Base-by-base conservation (phyloP, 2,329 filamentous ascomycete species). In the Thelonectria blattea region DNA sequence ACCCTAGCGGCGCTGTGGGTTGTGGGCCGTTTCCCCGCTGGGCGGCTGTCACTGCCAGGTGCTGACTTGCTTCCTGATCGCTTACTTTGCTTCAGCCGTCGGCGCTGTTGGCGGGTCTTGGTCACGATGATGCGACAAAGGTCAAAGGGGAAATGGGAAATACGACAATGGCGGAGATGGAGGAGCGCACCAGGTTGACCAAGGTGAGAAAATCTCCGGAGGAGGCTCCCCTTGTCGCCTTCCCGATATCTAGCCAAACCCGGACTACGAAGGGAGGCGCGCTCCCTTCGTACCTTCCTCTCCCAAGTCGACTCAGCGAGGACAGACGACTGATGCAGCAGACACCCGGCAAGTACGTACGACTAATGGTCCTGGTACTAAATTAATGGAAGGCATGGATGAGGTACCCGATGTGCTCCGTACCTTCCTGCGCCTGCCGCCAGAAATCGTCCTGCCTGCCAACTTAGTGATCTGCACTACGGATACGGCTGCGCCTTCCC, bases 31-130 rank as follows among this genome's bases (percentile, higher is more conserved):
- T 61, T 60, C 63, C 62, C 68, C 66, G 65, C 66, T 59, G 43
- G 52, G 58, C 57, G 51, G 65, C 58, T 70, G 65, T 70, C 68
- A 68, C 65, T 67, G 45, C 65, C 51, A 56, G 64, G 63, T 51
- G 41, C 60, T 66, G 58, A 69, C 60, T 67, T 63, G 64, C 56
- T 50, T 61, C 61, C 58, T 55, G 54, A 59, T 67, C 56, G 59
- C 59, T 66, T 67, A 62, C 27, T 45, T 11, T 56, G 37, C 51
- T 57, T 42, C 55, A 39, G 56, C 58, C 56, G 49, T 55, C 49
- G 52, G 53, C 53, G 20, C 49, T 54, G 48, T 62, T 42, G 55
- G 55, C 59, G 34, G 61, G 47, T 41, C 39, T 56, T 45, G 43
- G 51, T 52, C 55, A 56, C 57, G 52, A 64, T 65, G 58, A 49